Conservation (phyloP, 129 eudicot species). For the Lactuca sativa region DNA sequence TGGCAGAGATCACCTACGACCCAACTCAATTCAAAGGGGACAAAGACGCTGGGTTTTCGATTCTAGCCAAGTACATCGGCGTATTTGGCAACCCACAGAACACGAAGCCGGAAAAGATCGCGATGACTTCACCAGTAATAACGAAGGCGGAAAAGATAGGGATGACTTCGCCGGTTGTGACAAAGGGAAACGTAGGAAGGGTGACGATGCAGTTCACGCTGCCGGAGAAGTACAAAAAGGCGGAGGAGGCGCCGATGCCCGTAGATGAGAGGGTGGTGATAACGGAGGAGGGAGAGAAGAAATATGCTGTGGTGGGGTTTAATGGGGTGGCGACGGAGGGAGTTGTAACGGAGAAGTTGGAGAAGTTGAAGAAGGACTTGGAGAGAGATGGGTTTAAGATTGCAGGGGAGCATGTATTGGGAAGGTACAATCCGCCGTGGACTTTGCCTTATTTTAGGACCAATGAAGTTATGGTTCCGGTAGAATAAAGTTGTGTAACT, state of each 20-base stretch:
- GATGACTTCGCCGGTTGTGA: constrained; percentile 84
- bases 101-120: constrained; percentile 58
- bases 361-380: constrained; percentile 52
- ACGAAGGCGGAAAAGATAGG: constrained; percentile 67
- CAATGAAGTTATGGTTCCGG: constrained; percentile 78
- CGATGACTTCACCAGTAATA: constrained; percentile 82
- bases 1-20: constrained; percentile 76
- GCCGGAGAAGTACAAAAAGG: constrained; percentile 64
- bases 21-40: constrained; percentile 60
- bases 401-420: constrained; percentile 62
- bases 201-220: constrained; percentile 68
- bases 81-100: constrained; percentile 73
- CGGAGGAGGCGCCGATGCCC: constrained; percentile 85
- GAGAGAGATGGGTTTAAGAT: constrained; percentile 72
- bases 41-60: constrained; percentile 73
- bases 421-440: constrained; percentile 91
- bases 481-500: constrained; percentile 35
- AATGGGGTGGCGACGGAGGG: constrained; percentile 65
- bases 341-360: constrained; percentile 67
- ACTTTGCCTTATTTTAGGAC: constrained; percentile 78
- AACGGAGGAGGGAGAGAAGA: constrained; percentile 72
- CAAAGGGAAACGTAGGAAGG: constrained; percentile 20
- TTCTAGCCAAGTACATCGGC: constrained; percentile 85
- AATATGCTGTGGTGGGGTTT: constrained; percentile 76
- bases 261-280: constrained; percentile 96